Evolutionary conservation across 2,329 filamentous ascomycete species (phyloP).

Genomic region (Amauroascus verrucosus): DNA sequence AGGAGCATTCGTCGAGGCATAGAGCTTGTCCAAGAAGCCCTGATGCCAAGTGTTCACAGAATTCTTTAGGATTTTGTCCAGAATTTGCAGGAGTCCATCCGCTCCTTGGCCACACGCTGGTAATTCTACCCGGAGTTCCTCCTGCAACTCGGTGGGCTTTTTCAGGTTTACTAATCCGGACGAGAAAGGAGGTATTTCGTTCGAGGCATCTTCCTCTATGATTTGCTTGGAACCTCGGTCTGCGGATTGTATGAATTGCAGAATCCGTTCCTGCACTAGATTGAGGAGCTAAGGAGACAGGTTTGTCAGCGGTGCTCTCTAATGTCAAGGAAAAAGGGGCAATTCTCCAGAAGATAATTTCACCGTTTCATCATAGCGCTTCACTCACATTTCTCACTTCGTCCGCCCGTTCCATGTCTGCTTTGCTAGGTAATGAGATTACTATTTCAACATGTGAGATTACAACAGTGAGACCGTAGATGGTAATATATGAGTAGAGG

Average conservation of each 20-base stretch:
- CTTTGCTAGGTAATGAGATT: not conserved
- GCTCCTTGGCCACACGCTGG: slow-evolving; percentile 52
- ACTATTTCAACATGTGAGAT: not conserved
- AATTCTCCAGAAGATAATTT: not conserved
- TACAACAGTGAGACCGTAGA: not conserved
- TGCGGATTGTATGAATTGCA: slow-evolving; percentile 37
- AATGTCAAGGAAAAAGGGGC: not conserved
- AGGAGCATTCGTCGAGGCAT: slow-evolving; percentile 78
- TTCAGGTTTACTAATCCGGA: slow-evolving; percentile 56
- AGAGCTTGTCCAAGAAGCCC: slow-evolving; percentile 91
- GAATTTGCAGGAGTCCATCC: slow-evolving; percentile 60
- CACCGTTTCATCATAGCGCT: not conserved
- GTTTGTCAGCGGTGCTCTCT: slow-evolving; percentile 5
- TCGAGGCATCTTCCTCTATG: slow-evolving; percentile 38
- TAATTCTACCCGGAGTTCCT: slow-evolving; percentile 44
- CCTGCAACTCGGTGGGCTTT: slow-evolving; percentile 49
- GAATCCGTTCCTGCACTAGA: slow-evolving; percentile 35
- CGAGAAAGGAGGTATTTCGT: slow-evolving; percentile 48
- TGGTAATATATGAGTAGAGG: not conserved
- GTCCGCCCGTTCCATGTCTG: slow-evolving; percentile 26
- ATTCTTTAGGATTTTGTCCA: slow-evolving; percentile 64
- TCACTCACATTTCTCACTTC: slow-evolving; percentile 35
- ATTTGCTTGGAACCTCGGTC: slow-evolving; percentile 24
- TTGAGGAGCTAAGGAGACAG: slow-evolving; percentile 25
- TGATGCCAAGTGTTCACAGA: slow-evolving; percentile 99